These are phyloP conservation scores for Suhomyces xylopsoci DNA, from an alignment of 805 yeast species.

Conservation along the genomic window DNA sequence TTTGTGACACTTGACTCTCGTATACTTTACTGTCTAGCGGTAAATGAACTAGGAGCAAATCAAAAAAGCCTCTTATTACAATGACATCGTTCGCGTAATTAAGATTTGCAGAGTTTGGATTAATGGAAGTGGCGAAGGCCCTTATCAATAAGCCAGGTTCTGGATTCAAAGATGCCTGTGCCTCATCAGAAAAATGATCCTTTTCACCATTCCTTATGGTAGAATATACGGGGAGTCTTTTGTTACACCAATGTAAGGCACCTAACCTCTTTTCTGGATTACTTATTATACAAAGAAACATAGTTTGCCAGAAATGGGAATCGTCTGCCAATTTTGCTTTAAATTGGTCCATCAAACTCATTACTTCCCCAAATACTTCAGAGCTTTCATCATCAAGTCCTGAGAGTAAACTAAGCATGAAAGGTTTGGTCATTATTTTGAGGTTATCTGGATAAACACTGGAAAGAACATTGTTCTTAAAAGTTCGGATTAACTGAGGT, in stretches of 20 bases:
- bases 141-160: conserved; percentile 77
- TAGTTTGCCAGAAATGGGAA: conserved; percentile 80
- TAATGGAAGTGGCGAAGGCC: conserved; percentile 68
- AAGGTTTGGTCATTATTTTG: conserved; percentile 59
- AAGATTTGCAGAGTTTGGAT: conserved; percentile 26
- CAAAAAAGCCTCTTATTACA: conserved; percentile 84
- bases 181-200: conserved; percentile 41
- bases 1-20: conserved; percentile 41
- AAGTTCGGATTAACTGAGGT: conserved; percentile 66
- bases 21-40: conserved; percentile 62
- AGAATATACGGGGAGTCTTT: conserved; percentile 61
- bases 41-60: conserved; percentile 64
- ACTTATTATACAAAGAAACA: conserved; percentile 71
- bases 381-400: conserved; percentile 92
- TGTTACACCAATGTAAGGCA: conserved; percentile 71
- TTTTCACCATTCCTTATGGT: conserved; percentile 22
- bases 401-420: conserved; percentile 72
- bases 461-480: conserved; percentile 50
- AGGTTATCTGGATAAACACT: conserved; percentile 45
- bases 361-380: conserved; percentile 66
- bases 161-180: conserved; percentile 62
- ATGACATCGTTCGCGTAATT: conserved; percentile 52
- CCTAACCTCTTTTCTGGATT: conserved; percentile 82
- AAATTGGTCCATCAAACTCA: conserved; percentile 59
- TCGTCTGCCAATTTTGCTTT: conserved; percentile 59